Conservation (phyloP, 2,329 filamentous ascomycete species). For the Diaporthe ilicicola region DNA sequence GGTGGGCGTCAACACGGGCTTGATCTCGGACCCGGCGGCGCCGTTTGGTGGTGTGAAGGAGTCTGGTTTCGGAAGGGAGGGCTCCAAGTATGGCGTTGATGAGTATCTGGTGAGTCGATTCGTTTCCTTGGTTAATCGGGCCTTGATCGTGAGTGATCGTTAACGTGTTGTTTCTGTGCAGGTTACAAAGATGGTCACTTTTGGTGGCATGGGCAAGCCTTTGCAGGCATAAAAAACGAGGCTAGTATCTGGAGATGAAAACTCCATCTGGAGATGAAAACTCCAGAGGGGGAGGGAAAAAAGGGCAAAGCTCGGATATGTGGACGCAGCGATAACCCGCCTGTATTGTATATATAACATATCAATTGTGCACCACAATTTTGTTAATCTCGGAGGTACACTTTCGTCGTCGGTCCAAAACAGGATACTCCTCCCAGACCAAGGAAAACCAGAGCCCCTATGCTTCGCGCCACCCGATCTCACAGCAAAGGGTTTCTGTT, state of each 20-base stretch:
- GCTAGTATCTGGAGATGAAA: background rate
- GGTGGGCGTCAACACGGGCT: constrained; percentile 84
- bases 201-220: constrained; percentile 64
- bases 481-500: too few species aligned
- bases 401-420: too few species aligned
- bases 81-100: constrained; percentile 77
- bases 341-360: constrained; percentile 2
- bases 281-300: too few species aligned
- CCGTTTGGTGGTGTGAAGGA: constrained; percentile 85
- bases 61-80: constrained; percentile 82
- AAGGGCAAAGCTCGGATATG: too few species aligned
- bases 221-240: constrained; percentile 55
- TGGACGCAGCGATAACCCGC: background rate
- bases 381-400: background rate
- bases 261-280: too few species aligned
- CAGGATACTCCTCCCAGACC: too few species aligned
- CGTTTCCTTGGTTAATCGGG: too few species aligned
- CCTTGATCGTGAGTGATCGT: background rate
- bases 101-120: constrained; percentile 67
- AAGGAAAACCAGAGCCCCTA: too few species aligned
- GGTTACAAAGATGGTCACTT: constrained; percentile 73
- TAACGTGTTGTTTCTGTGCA: constrained; percentile 44
- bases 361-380: background rate
- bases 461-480: too few species aligned
- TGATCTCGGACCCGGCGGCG: constrained; percentile 65